Conservation (phyloP, 352 stramenopile genomes). For the Globisporangium abappressorium region DNA sequence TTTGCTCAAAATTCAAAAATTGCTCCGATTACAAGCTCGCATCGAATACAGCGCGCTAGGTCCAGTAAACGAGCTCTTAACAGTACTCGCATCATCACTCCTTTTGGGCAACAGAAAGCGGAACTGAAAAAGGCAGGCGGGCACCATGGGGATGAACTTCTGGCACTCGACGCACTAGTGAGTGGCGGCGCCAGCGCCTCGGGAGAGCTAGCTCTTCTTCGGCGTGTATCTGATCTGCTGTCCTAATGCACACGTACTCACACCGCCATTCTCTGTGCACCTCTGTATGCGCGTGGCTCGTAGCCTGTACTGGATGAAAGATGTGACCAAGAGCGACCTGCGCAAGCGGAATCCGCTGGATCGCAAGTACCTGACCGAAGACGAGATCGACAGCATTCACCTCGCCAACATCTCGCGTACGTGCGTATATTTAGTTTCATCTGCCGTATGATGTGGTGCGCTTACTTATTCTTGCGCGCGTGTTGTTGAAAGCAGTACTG, state of each 20-base stretch:
- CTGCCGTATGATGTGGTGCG: background rate
- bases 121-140: background rate
- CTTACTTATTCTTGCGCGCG: background rate
- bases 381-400: conserved; percentile 88
- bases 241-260: background rate
- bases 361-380: conserved; percentile 65
- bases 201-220: background rate
- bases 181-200: conserved; percentile 10
- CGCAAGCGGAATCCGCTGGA: conserved; percentile 78
- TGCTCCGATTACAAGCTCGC: background rate
- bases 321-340: conserved; percentile 72
- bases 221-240: background rate
- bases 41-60: background rate
- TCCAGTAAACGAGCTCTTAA: background rate
- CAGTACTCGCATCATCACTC: background rate
- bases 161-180: conserved; percentile 91
- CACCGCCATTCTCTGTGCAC: background rate
- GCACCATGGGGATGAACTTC: conserved; percentile 86
- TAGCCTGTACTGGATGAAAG: conserved; percentile 89
- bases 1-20: background rate
- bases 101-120: background rate
- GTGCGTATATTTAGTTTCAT: conserved; percentile 1
- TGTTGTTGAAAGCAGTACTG: conserved; percentile 41
- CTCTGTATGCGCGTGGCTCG: background rate
- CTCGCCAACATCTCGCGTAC: conserved; percentile 82